A percentile compares a stretch with the other conserved stretches of the same genome.
phyloP scores from a whole-genome alignment of 116 monocot genomes.

The Cymodocea nodosa region DNA sequence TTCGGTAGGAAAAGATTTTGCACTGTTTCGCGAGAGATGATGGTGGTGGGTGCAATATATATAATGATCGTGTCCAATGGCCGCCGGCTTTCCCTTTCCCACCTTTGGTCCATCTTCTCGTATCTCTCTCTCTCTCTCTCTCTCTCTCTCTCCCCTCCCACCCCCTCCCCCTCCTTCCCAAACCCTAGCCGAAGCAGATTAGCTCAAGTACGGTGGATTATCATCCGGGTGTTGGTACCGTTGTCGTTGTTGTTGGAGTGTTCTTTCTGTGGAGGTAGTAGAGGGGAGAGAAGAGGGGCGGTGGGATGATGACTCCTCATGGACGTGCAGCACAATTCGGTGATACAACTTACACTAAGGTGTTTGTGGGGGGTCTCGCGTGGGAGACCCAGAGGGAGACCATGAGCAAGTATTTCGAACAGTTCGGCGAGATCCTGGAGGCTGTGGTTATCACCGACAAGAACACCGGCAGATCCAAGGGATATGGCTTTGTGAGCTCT shows the following conservation, averaged over 20 bases:
- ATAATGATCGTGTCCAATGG: conserved; percentile 2
- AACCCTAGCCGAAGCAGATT: conserved; percentile 15
- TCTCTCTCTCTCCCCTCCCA: conserved; percentile 4
- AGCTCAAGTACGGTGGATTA: neutral
- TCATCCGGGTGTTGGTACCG: too few species aligned
- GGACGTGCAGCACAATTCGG: conserved; percentile 50
- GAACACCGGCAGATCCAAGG: conserved; percentile 88
- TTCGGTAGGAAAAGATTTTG: too few species aligned
- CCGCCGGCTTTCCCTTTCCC: conserved; percentile 16
- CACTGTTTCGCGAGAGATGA: neutral
- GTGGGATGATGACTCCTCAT: conserved; percentile 20
- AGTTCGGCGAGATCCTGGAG: conserved; percentile 93
- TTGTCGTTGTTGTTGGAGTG: neutral
- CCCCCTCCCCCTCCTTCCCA: conserved; percentile 8
- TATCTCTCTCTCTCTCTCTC: conserved; percentile 8
- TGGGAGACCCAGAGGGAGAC: conserved; percentile 90
- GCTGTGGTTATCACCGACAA: conserved; percentile 98
- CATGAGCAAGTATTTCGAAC: conserved; percentile 87
- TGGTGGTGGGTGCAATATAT: conserved; percentile 4
- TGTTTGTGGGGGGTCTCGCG: conserved; percentile 85
- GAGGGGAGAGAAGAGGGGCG: neutral
- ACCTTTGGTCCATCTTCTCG: conserved; percentile 18
- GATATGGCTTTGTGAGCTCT: conserved; percentile 75
- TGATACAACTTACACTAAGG: conserved; percentile 90
- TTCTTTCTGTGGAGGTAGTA: neutral